A percentile compares a stretch with the other conserved stretches of the same genome.
Conservation (phyloP, 2,329 filamentous ascomycete genomes). For the Blastomyces emzantsi region DNA sequence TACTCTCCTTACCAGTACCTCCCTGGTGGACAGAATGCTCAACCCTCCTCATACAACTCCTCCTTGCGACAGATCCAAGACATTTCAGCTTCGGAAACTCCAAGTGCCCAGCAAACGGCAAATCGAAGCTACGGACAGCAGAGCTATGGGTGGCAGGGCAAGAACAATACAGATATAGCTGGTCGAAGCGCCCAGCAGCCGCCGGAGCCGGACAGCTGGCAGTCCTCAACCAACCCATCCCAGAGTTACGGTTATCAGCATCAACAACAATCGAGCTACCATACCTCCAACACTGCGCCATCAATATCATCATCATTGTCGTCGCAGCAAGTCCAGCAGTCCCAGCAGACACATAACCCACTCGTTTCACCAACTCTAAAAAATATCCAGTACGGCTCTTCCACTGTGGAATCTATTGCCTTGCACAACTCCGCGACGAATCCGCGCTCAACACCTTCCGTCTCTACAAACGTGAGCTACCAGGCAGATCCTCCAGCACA, state of each 20-base stretch:
- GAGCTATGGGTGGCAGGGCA: slow-evolving; percentile 13
- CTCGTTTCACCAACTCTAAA: neutral
- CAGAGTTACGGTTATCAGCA: slow-evolving; percentile 9
- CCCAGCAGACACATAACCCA: slow-evolving; percentile 1
- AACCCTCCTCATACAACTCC: slow-evolving; percentile 8
- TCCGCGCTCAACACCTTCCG: neutral
- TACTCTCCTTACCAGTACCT: slow-evolving; percentile 13
- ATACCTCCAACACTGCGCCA: slow-evolving; percentile 2
- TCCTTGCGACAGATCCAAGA: slow-evolving; percentile 8
- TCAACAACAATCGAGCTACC: slow-evolving; percentile 11
- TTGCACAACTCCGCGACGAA: neutral
- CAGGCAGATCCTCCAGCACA: neutral
- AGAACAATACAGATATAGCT: slow-evolving; percentile 7
- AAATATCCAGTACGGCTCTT: slow-evolving; percentile 1
- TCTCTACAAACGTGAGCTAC: neutral
- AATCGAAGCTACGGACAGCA: slow-evolving; percentile 12
- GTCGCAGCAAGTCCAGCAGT: slow-evolving; percentile 8
- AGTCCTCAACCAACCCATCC: slow-evolving; percentile 6
- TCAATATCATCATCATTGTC: neutral
- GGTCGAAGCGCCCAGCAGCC: slow-evolving; percentile 5
- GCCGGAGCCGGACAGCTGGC: slow-evolving; percentile 10
- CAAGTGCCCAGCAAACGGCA: slow-evolving; percentile 7
- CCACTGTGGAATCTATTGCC: neutral
- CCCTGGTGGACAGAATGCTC: slow-evolving; percentile 6
- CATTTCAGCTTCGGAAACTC: slow-evolving; percentile 3